phyloP scores from a whole-genome alignment of 2,329 filamentous ascomycete genomes.

The Cercospora sojina region DNA sequence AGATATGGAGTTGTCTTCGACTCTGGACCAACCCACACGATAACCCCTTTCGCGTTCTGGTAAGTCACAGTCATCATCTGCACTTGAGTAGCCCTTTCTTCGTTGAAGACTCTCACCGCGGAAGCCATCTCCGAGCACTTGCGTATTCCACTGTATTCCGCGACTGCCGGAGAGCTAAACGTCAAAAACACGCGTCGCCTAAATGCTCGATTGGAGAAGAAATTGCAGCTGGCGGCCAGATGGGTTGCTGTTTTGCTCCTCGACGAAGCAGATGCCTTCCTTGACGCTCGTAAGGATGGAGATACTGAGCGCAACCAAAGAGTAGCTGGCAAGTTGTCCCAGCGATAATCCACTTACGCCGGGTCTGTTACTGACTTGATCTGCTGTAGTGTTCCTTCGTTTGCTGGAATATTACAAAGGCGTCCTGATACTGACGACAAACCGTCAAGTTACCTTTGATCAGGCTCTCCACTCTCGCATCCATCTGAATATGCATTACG shows the following conservation, averaged over 20 bases:
- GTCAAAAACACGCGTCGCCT: too few relatives aligned
- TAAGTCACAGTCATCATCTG: too few relatives aligned
- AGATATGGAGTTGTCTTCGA: too few relatives aligned
- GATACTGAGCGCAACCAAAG: neutral
- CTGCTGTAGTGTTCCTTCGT: conserved; percentile 37
- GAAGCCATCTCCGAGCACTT: too few relatives aligned
- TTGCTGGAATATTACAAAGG: conserved; percentile 40
- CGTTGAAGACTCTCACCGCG: too few relatives aligned
- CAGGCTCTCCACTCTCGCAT: conserved; percentile 39
- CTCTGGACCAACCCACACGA: too few relatives aligned
- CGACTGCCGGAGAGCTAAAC: too few relatives aligned
- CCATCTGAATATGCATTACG: conserved; percentile 37
- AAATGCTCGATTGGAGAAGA: too few relatives aligned
- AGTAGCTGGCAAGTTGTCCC: neutral
- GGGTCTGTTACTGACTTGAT: neutral
- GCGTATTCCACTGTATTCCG: too few relatives aligned
- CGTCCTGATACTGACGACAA: conserved; percentile 40
- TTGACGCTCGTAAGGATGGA: conserved; percentile 49
- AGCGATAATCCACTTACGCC: neutral
- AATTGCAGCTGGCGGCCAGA: conserved; percentile 49
- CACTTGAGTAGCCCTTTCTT: too few relatives aligned
- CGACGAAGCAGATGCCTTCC: conserved; percentile 62
- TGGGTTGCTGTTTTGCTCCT: conserved; percentile 57
- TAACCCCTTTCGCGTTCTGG: too few relatives aligned
- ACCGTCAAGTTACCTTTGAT: conserved; percentile 40